Base-by-base conservation (phyloP, 192 early-diverging fungal genomes). In the Dissophora globulifera region DNA sequence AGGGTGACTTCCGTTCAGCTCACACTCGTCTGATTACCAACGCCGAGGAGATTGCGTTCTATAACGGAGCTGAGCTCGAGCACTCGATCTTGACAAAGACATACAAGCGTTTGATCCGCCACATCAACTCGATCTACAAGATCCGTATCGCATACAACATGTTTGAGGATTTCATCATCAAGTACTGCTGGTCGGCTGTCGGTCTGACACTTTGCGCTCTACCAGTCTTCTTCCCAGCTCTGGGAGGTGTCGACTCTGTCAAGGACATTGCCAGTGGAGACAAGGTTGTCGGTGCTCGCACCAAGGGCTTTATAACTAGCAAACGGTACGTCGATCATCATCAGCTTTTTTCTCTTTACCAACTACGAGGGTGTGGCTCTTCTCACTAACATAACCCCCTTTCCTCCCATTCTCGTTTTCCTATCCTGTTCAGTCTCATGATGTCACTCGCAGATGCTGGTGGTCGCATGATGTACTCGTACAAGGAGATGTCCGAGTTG, bases 21-120 rank as follows among this genome's bases (percentile, higher is more conserved):
- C 96, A 99, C 79, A 90, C 94, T 23, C 88, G 98, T n/a, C 76
- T 99, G 22, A 95, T 98, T 33, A 94, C 93, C 64, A 93, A 99
- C 66, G 95, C 96, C 22, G 97, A 98, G 74, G 97, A 99, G 72
- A 87, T 99, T 71, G 96, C 97, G 12, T 89, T 99, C 61, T 98
- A 95, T 62, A 84, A 87, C 60, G 97, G 97, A 56, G 89, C 91
- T 7, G 85, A 90, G 4, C 83, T 93, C n/a, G 97, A 99, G 66
- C 92, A 92, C 67, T 85, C 85, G 20, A 90, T 93, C 61, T 84
- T 98, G 46, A 85, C 93, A 38, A 83, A 84, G 50, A 84, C 87
- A 22, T 99, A 95, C 78, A 74, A 79, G 58, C 75, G 83, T 6
- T 83, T 99, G 26, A 88, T 95, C 40, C 84, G 86, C 19, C 97